Evolutionary conservation across 345 rosid genomes (phyloP).

Genomic region (Bruguiera gymnorhiza): DNA sequence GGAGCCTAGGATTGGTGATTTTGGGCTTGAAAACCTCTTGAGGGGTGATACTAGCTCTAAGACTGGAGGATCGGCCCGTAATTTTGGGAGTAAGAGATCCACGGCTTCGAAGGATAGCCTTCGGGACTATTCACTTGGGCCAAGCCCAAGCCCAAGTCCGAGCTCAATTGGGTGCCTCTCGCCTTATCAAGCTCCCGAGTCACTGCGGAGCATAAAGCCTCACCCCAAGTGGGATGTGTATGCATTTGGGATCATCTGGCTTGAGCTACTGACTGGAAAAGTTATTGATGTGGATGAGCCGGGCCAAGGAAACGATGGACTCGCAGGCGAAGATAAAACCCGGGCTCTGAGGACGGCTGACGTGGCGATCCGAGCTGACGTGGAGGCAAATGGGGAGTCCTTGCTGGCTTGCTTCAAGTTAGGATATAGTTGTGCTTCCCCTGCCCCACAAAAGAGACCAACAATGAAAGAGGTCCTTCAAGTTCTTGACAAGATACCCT

Average conservation of each 20-base stretch:
- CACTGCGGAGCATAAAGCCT: constrained; percentile 75
- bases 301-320: constrained; percentile 77
- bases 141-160: constrained; percentile 75
- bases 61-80: constrained; percentile 56
- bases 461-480: constrained; percentile 73
- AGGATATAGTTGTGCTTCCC: constrained; percentile 81
- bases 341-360: constrained; percentile 72
- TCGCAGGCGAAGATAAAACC: constrained; percentile 53
- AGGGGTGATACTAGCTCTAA: constrained; percentile 61
- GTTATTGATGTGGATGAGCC: constrained; percentile 65
- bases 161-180: constrained; percentile 59
- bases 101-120: constrained; percentile 50
- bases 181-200: constrained; percentile 80
- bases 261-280: constrained; percentile 80
- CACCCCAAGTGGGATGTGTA: constrained; percentile 89
- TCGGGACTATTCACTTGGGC: constrained; percentile 47
- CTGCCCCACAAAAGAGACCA: constrained; percentile 81
- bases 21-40: constrained; percentile 76
- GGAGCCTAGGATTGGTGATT: constrained; percentile 85
- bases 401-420: constrained; percentile 73
- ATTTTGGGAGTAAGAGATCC: constrained; percentile 83
- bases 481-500: constrained; percentile 65
- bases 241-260: constrained; percentile 71
- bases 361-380: constrained; percentile 57
- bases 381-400: constrained; percentile 87